phyloP scores from a whole-genome alignment of 768 basidiomycete species.

The Rhizopogon salebrosus region DNA sequence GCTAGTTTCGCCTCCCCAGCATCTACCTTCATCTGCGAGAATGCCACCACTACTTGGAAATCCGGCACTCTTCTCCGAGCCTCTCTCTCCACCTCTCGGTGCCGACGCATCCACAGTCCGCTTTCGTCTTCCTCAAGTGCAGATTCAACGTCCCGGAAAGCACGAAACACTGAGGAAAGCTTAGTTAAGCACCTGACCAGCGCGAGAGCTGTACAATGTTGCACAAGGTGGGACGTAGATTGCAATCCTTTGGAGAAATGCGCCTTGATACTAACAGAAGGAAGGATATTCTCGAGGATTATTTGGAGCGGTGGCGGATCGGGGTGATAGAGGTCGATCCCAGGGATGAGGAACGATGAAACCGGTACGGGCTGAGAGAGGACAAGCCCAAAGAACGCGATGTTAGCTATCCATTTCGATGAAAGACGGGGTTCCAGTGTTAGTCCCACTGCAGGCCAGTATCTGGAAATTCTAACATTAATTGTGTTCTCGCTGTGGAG shows the following conservation, averaged over 20 bases:
- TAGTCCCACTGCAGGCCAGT: slow-evolving; percentile 63
- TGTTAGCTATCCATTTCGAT: slow-evolving; percentile 87
- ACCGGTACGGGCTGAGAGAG: slow-evolving; percentile 72
- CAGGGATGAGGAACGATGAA: slow-evolving; percentile 52
- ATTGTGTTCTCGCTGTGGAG: background rate
- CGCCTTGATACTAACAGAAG: slow-evolving; percentile 61
- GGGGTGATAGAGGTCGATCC: slow-evolving; percentile 49
- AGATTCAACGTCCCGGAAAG: slow-evolving; percentile 43
- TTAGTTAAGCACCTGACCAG: slow-evolving; percentile 75
- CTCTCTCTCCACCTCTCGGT: slow-evolving; percentile 70
- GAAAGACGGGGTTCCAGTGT: slow-evolving; percentile 84
- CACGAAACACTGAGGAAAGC: slow-evolving; percentile 46
- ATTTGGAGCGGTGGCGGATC: slow-evolving; percentile 67
- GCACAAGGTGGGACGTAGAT: slow-evolving; percentile 67
- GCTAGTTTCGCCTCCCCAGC: slow-evolving; percentile 41
- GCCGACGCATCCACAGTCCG: slow-evolving; percentile 69
- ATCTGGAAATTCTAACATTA: slow-evolving; percentile 38
- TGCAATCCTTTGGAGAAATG: slow-evolving; percentile 82
- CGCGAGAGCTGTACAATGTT: slow-evolving; percentile 78
- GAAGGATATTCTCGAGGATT: slow-evolving; percentile 77
- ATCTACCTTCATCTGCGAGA: slow-evolving; percentile 51
- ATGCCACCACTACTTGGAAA: slow-evolving; percentile 78
- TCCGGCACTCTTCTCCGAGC: slow-evolving; percentile 76
- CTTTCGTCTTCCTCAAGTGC: slow-evolving; percentile 60
- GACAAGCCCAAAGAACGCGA: slow-evolving; percentile 75